Base-by-base conservation (phyloP, 768 basidiomycete species). In the Dentipellis fragilis region DNA sequence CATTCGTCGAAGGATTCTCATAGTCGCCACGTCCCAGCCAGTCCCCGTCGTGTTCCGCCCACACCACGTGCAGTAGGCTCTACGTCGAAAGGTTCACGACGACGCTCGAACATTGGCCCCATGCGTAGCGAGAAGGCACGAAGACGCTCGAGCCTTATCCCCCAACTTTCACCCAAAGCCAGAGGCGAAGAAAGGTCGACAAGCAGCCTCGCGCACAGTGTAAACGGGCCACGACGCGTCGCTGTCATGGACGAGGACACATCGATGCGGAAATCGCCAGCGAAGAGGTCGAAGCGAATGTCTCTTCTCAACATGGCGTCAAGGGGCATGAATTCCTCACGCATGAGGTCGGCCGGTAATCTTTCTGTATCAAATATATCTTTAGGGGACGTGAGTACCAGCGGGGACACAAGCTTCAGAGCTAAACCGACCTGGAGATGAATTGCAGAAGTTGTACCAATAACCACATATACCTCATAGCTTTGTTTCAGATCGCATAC, bases 71-170 rank as follows among this genome's bases (percentile, higher is more conserved):
- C 66, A 5, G 65, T 65, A n/a, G 63, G 65, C 38, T 57, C 69
- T 11, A 65, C 69, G 9, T 62, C 60, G 54, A 80, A 76, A 63
- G 69, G 72, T 34, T 61, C 67, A 1, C 74, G 84, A 46, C 74
- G 86, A 57, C 78, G 85, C 39, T 92, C 90, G 21, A 85, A 84
- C 62, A 79, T 89, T 55, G 90, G 89, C 4, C 79, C 85, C n/a
- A 64, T 83, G 66, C 81, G 90, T 37, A 76, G 72, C 57, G 90
- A 92, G 67, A 88, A 87, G 67, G 70, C 71, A 12, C 74, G 88
- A 57, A 74, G 90, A 57, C 77, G 89, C 56, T 90, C 89, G 39
- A 93, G 90, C 64, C 69, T 89, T 74, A 87, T 92, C 58, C 85
- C 85, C n/a, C 80, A 81, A 59, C 75, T 81, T 50, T 77, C 80